These are phyloP conservation scores for Suillus luteus DNA, from an alignment of 768 basidiomycete species.

Conservation along the genomic window DNA sequence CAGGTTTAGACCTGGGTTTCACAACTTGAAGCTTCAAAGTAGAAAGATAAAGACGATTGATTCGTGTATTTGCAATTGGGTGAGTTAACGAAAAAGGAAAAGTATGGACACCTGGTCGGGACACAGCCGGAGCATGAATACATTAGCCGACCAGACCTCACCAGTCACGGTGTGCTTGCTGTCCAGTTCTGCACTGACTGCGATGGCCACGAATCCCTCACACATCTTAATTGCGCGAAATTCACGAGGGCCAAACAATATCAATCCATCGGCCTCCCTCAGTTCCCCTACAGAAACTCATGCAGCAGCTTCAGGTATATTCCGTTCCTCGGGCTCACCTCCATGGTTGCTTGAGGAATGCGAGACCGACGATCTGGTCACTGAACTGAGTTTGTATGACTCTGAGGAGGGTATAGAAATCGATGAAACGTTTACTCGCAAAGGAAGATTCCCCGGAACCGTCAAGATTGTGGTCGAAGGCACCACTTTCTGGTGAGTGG, in stretches of 20 bases:
- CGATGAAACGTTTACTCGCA: slow-evolving; percentile 74
- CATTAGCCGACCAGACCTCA: background rate
- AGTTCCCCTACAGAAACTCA: slow-evolving; percentile 88
- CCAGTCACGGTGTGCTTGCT: background rate
- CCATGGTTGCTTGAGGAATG: slow-evolving; percentile 80
- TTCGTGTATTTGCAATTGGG: background rate
- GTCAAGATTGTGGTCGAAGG: slow-evolving; percentile 90
- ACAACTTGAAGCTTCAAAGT: background rate
- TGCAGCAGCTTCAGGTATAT: slow-evolving; percentile 83
- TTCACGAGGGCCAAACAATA: slow-evolving; percentile 73
- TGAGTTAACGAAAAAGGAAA: slow-evolving; percentile 5
- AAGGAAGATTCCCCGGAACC: slow-evolving; percentile 72
- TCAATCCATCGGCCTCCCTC: slow-evolving; percentile 77
- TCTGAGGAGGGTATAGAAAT: slow-evolving; percentile 76
- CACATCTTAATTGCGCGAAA: slow-evolving; percentile 89
- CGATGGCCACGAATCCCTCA: slow-evolving; percentile 75
- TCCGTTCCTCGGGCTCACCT: slow-evolving; percentile 77
- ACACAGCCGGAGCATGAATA: background rate
- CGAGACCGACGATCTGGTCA: slow-evolving; percentile 67
- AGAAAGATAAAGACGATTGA: background rate
- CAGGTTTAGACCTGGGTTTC: background rate
- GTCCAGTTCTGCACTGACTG: background rate
- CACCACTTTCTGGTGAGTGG: slow-evolving; percentile 85
- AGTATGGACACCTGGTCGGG: background rate
- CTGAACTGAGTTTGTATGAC: slow-evolving; percentile 67